phyloP scores from a whole-genome alignment of 257 asterid genomes.

The Solanum arcanum region DNA sequence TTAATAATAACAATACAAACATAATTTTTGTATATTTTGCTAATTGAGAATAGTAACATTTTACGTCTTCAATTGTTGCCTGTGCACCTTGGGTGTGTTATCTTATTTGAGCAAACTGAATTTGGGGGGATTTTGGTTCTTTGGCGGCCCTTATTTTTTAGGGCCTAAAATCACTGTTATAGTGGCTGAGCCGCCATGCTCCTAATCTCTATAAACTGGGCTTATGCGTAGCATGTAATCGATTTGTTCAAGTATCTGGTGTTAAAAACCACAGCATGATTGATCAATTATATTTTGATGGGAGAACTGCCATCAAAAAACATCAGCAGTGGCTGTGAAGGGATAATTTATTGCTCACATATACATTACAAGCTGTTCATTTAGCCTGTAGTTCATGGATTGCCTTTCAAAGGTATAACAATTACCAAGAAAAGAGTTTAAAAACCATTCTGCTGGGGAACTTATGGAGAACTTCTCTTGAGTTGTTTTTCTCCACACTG shows the following conservation, averaged over 20 bases:
- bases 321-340: background rate
- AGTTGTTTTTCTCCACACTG: background rate
- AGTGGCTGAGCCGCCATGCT: no score
- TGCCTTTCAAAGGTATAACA: slow-evolving; percentile 1
- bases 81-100: no score
- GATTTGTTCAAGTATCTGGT: background rate
- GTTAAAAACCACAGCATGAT: slow-evolving; percentile 7
- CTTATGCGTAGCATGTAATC: background rate
- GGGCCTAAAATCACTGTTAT: no score
- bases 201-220: background rate
- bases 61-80: no score
- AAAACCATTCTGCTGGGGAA: background rate
- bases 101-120: no score
- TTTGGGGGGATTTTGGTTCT: no score
- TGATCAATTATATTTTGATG: slow-evolving; percentile 18
- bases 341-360: slow-evolving; percentile 3
- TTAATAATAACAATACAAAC: background rate
- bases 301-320: background rate
- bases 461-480: background rate
- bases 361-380: background rate
- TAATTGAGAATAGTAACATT: no score
- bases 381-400: background rate
- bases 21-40: no score
- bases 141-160: no score
- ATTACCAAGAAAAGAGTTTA: background rate